Evolutionary conservation across 2,329 filamentous ascomycete genomes (phyloP).

Genomic region (Aspergillus pseudoviridinutans): DNA sequence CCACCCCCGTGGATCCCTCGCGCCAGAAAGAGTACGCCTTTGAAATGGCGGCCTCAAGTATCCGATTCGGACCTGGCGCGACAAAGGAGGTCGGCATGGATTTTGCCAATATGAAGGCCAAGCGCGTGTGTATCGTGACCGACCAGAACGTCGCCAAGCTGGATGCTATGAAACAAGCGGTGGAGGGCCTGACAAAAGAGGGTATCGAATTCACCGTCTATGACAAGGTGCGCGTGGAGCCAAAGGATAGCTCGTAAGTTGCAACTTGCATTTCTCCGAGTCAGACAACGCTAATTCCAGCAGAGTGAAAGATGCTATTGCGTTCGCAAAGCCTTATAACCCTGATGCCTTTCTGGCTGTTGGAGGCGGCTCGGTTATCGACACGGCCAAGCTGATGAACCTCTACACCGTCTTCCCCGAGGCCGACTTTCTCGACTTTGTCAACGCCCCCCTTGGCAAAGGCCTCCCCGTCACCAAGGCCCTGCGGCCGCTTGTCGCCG

Average conservation of each 20-base stretch:
- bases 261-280: no score
- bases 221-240: conserved; percentile 77
- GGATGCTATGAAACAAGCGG: conserved; percentile 83
- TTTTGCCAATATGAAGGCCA: conserved; percentile 82
- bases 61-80: conserved; percentile 87
- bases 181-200: conserved; percentile 73
- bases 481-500: conserved; percentile 72
- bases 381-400: conserved; percentile 98
- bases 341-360: conserved; percentile 93
- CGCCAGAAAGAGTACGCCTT: conserved; percentile 95
- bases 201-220: conserved; percentile 79
- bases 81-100: conserved; percentile 99
- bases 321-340: conserved; percentile 71
- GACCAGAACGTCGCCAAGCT: conserved; percentile 77
- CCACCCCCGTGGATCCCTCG: conserved; percentile 69
- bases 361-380: conserved; percentile 89
- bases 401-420: conserved; percentile 87
- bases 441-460: conserved; percentile 88
- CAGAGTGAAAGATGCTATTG: conserved; percentile 85
- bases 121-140: conserved; percentile 87
- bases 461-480: conserved; percentile 69
- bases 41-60: conserved; percentile 94
- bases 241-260: conserved; percentile 80
- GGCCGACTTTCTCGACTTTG: conserved; percentile 93
- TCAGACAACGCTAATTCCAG: conserved; percentile 15